Conservation (phyloP, 2,329 filamentous ascomycete genomes). For the Pyrenochaeta sp. region DNA sequence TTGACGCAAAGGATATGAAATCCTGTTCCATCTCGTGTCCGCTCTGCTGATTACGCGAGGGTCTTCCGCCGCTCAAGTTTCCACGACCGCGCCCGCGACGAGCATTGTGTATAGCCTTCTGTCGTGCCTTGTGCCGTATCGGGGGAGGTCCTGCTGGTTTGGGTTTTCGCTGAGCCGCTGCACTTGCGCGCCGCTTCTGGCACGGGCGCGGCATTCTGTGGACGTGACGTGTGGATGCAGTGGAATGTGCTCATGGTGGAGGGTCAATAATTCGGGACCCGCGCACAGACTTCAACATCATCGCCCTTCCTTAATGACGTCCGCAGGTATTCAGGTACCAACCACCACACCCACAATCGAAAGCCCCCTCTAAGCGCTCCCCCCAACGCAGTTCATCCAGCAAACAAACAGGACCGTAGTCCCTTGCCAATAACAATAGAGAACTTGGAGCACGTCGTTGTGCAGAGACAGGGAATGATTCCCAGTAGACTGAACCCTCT, state of each 20-base stretch:
- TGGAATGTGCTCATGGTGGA: neutral
- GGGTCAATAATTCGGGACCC: neutral
- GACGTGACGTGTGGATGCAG: neutral
- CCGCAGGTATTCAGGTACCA: too few species aligned
- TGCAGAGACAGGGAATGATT: too few species aligned
- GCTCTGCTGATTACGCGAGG: constrained; percentile 9
- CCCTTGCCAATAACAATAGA: too few species aligned
- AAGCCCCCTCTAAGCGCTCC: too few species aligned
- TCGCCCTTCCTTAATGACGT: neutral
- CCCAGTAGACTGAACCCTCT: too few species aligned
- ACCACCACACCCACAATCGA: too few species aligned
- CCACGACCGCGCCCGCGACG: constrained; percentile 18
- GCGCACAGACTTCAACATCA: neutral
- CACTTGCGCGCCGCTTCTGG: constrained; percentile 34
- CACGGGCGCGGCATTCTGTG: constrained; percentile 34
- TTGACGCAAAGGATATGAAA: constrained; percentile 18
- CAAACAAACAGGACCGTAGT: too few species aligned
- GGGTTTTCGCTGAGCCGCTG: constrained; percentile 27
- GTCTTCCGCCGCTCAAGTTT: constrained; percentile 12
- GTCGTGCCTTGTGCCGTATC: constrained; percentile 26
- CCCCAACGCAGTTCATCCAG: too few species aligned
- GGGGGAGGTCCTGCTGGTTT: constrained; percentile 24
- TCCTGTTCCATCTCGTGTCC: constrained; percentile 12
- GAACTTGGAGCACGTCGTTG: too few species aligned
- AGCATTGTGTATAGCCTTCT: constrained; percentile 29